Conservation (phyloP, 495 filamentous ascomycete genomes). For the Astrocystis sublimbata region DNA sequence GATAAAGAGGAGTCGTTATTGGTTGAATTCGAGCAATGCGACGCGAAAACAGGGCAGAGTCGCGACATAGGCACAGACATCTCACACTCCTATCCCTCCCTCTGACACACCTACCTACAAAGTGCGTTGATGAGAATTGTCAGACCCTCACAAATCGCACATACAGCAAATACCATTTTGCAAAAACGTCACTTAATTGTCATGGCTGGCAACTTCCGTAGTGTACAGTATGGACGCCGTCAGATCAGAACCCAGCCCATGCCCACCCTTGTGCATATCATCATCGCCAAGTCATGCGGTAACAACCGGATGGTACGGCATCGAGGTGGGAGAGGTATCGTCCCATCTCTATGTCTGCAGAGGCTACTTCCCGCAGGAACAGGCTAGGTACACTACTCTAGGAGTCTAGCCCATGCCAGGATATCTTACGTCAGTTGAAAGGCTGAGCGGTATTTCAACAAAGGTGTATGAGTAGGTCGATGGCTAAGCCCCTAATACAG, state of each 20-base stretch:
- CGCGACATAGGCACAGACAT: background rate
- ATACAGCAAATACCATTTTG: background rate
- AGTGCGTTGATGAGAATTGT: too few relatives aligned
- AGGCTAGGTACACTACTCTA: background rate
- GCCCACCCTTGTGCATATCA: constrained; percentile 3
- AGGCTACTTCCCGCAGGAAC: background rate
- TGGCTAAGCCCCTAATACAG: background rate
- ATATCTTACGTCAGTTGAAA: constrained; percentile 13
- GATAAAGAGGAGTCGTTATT: background rate
- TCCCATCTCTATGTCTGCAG: too few relatives aligned
- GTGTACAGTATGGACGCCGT: background rate
- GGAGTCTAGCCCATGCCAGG: too few relatives aligned
- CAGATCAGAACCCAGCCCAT: background rate
- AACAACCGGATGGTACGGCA: constrained; percentile 12
- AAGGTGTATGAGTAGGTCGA: background rate
- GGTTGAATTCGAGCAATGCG: background rate
- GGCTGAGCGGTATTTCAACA: constrained; percentile 2
- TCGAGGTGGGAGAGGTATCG: background rate
- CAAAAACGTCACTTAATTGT: background rate
- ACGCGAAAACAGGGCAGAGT: background rate
- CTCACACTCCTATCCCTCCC: background rate
- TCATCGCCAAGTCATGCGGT: background rate
- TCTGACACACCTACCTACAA: background rate
- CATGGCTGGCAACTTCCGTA: background rate
- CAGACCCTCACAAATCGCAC: too few relatives aligned